Percentiles rank a stretch among this genome's conserved stretches.
Conservation (phyloP, 2,329 filamentous ascomycete genomes). For the Alternaria consortialis region DNA sequence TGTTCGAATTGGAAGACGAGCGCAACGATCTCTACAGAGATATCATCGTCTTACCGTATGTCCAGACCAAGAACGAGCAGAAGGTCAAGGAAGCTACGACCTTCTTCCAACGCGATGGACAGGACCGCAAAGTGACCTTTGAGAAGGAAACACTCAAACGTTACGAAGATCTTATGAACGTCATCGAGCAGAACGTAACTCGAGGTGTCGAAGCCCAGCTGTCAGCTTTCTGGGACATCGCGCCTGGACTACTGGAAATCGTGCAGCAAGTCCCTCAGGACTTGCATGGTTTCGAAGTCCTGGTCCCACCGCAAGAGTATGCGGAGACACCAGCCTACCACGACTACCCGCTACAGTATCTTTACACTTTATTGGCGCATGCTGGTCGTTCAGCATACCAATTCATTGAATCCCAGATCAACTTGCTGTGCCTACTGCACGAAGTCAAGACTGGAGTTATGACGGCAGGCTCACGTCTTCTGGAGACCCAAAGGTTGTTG, state of each 20-base stretch:
- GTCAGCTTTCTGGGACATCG: constrained; percentile 97
- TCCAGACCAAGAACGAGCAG: constrained; percentile 74
- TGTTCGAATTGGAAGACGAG: constrained; percentile 84
- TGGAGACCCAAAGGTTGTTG: constrained; percentile 68
- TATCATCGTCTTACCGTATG: constrained; percentile 83
- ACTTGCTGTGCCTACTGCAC: constrained; percentile 87
- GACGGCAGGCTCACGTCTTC: constrained; percentile 70
- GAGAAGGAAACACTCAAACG: constrained; percentile 77
- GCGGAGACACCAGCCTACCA: constrained; percentile 86
- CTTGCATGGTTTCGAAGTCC: constrained; percentile 70
- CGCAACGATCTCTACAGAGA: constrained; percentile 87
- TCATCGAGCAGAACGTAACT: constrained; percentile 85
- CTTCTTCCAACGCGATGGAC: constrained; percentile 84
- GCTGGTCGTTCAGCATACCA: constrained; percentile 94
- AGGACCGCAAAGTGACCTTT: constrained; percentile 74
- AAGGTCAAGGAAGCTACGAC: constrained; percentile 80
- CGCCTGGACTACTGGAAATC: constrained; percentile 79
- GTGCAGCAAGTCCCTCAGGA: constrained; percentile 78
- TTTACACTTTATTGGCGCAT: constrained; percentile 84
- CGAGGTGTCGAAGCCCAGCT: constrained; percentile 91
- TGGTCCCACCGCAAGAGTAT: constrained; percentile 80
- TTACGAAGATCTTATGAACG: constrained; percentile 76
- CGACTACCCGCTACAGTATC: constrained; percentile 85
- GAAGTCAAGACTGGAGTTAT: constrained; percentile 86
- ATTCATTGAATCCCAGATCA: constrained; percentile 94